Percentiles rank a stretch among this genome's conserved stretches.
These are phyloP conservation scores for Phytophthora syringae DNA, from an alignment of 352 stramenopile genomes.

Conservation along the genomic window DNA sequence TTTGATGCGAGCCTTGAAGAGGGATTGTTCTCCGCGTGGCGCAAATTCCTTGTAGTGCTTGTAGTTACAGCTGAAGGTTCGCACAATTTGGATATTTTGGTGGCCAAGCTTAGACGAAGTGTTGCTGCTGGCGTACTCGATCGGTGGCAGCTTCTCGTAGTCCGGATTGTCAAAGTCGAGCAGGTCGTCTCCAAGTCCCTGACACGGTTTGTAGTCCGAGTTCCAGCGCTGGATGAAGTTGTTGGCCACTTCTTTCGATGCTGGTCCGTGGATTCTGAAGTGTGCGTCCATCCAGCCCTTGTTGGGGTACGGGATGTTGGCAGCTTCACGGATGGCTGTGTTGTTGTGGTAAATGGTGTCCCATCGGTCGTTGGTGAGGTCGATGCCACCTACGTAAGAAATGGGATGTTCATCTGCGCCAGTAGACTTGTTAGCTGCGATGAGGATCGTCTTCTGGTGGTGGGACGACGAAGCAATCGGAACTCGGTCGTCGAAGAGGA, in stretches of 20 bases:
- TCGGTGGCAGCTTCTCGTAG: constrained; percentile 18
- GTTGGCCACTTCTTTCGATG: constrained; percentile 42
- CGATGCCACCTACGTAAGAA: constrained; percentile 56
- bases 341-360: constrained; percentile 58
- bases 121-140: constrained; percentile 1
- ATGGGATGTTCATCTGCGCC: constrained; percentile 15
- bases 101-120: constrained; percentile 5
- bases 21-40: constrained; percentile 51
- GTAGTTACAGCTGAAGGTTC: constrained; percentile 63
- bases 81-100: constrained; percentile 60
- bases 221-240: constrained; percentile 67
- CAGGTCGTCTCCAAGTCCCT: constrained; percentile 28
- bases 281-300: constrained; percentile 58
- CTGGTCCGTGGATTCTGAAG: constrained; percentile 44
- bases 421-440: constrained; percentile 8
- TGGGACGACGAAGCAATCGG: constrained; percentile 33
- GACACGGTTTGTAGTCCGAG: constrained; percentile 25
- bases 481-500: constrained; percentile 60
- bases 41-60: constrained; percentile 60
- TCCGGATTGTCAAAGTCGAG: constrained; percentile 47
- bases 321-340: constrained; percentile 31
- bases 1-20: constrained; percentile 51
- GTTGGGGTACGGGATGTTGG: constrained; percentile 33
- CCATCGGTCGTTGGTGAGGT: constrained; percentile 59
- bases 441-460: constrained; percentile 54